Evolutionary conservation across 2,329 filamentous ascomycete species (phyloP).

Genomic region (Magnaporthales sp.): DNA sequence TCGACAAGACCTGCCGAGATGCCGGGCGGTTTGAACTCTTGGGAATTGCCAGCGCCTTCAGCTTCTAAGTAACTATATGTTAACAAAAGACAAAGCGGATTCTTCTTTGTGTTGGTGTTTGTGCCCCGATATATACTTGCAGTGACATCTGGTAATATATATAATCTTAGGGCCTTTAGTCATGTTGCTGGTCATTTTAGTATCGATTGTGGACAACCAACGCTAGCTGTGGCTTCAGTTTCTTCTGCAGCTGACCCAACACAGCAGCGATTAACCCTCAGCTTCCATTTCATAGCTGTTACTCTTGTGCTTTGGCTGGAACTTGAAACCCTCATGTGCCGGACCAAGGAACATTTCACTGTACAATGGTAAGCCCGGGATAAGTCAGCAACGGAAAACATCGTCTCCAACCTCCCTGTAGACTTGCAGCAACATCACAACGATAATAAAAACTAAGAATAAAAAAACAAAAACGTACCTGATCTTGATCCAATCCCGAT

Average conservation of each 20-base stretch:
- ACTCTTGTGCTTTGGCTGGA: conserved; percentile 96
- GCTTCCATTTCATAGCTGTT: conserved; percentile 74
- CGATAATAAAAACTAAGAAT: too few species aligned
- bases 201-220: neutral
- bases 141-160: neutral
- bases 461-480: conserved; percentile 51
- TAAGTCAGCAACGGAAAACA: neutral
- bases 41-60: too few species aligned
- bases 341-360: conserved; percentile 98
- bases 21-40: neutral
- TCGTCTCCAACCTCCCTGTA: neutral
- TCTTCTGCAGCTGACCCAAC: neutral
- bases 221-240: neutral
- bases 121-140: neutral
- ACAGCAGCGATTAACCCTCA: neutral
- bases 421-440: neutral
- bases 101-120: too few species aligned
- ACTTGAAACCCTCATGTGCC: conserved; percentile 82
- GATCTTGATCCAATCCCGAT: conserved; percentile 98
- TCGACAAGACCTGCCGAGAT: too few species aligned
- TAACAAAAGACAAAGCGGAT: too few species aligned
- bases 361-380: conserved; percentile 5
- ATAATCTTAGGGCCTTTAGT: too few species aligned
- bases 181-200: neutral
- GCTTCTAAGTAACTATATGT: neutral